Conservation (phyloP, 208 protist genomes). For the Leishmania aethiopica region DNA sequence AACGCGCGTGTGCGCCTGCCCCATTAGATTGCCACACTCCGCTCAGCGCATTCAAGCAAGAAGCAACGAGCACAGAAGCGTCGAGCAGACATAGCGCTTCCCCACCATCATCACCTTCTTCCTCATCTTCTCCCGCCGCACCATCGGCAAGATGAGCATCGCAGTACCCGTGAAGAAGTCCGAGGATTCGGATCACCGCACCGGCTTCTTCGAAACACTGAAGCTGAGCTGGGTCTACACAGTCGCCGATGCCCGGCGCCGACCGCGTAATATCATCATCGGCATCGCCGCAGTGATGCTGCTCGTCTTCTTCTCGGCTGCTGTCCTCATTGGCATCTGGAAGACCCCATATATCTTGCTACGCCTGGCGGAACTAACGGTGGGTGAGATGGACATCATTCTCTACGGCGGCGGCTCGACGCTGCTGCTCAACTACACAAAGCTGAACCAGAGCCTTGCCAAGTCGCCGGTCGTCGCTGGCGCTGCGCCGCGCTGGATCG, state of each 20-base stretch:
- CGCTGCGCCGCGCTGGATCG: slow-evolving; percentile 65
- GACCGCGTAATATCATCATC: slow-evolving; percentile 67
- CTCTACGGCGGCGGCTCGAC: slow-evolving; percentile 31
- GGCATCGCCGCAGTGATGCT: slow-evolving; percentile 61
- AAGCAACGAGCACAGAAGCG: background rate
- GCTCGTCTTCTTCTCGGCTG: slow-evolving; percentile 70
- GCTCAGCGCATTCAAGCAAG: background rate
- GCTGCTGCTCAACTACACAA: slow-evolving; percentile 64
- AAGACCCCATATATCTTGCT: slow-evolving; percentile 79
- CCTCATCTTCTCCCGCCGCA: background rate
- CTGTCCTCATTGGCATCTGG: slow-evolving; percentile 48
- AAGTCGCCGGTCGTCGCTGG: slow-evolving; percentile 35
- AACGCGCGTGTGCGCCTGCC: background rate
- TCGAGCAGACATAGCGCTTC: background rate
- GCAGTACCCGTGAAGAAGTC: background rate
- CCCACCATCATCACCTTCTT: background rate
- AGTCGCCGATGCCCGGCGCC: slow-evolving; percentile 44
- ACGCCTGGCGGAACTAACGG: slow-evolving; percentile 66
- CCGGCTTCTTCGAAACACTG: slow-evolving; percentile 23
- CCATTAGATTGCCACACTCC: too few species aligned
- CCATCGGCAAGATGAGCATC: background rate
- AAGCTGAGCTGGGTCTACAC: slow-evolving; percentile 56
- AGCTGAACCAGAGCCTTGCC: slow-evolving; percentile 23
- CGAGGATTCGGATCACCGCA: background rate
- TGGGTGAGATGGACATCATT: slow-evolving; percentile 74